Percentiles rank a stretch among this genome's conserved stretches.
Conservation (phyloP, 495 filamentous ascomycete species). For the Lentithecium fluviatile region DNA sequence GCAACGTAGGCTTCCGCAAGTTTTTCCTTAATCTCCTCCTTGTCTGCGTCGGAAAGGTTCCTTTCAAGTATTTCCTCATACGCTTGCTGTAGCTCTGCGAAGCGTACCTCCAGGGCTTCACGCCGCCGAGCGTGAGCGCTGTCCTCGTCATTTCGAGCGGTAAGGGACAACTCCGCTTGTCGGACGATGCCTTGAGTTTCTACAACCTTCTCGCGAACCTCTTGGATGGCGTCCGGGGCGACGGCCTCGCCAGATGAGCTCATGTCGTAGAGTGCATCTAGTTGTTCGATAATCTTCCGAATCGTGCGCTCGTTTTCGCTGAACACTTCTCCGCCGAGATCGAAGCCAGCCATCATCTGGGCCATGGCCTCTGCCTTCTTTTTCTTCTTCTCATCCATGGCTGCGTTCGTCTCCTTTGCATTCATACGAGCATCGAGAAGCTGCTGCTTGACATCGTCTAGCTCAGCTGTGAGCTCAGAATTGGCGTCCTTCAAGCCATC, state of each 20-base stretch:
- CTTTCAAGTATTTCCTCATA: conserved; percentile 78
- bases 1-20: conserved; percentile 72
- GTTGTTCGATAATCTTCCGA: conserved; percentile 72
- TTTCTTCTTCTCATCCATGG: conserved; percentile 93
- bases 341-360: conserved; percentile 99
- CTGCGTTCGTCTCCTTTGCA: conserved; percentile 85
- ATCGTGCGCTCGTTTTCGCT: conserved; percentile 86
- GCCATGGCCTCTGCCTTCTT: conserved; percentile 99
- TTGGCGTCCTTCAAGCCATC: conserved; percentile 96
- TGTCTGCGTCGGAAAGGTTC: conserved; percentile 74
- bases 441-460: conserved; percentile 96
- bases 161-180: conserved; percentile 83
- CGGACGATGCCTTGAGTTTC: conserved; percentile 91
- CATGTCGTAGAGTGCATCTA: conserved; percentile 75
- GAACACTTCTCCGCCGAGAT: conserved; percentile 84
- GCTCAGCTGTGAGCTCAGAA: conserved; percentile 79
- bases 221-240: conserved; percentile 74
- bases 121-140: conserved; percentile 63
- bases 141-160: conserved; percentile 61
- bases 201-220: conserved; percentile 71
- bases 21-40: conserved; percentile 76
- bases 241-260: conserved; percentile 74
- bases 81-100: conserved; percentile 70
- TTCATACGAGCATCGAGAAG: conserved; percentile 93
- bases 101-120: conserved; percentile 69